These are phyloP conservation scores for Neoarthrinium moseri DNA, from an alignment of 2,329 filamentous ascomycete genomes.

Conservation along the genomic window DNA sequence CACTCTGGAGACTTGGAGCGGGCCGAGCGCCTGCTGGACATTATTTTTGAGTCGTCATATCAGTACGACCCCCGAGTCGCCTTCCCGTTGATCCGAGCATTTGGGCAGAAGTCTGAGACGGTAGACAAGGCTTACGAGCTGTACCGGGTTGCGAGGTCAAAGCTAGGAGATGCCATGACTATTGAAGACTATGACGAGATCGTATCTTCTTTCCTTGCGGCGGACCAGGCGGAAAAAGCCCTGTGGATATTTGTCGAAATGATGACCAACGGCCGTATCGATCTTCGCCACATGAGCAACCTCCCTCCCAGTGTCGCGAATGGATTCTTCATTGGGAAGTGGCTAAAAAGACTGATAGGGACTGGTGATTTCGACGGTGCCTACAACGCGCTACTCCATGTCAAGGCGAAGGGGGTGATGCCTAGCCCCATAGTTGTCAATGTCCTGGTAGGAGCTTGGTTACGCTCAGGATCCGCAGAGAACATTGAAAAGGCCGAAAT, in stretches of 20 bases:
- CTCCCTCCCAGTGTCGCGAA: slow-evolving; percentile 58
- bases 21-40: slow-evolving; percentile 55
- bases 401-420: slow-evolving; percentile 66
- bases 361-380: slow-evolving; percentile 70
- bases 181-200: slow-evolving; percentile 77
- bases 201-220: slow-evolving; percentile 67
- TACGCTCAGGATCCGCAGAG: slow-evolving; percentile 58
- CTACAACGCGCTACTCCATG: slow-evolving; percentile 69
- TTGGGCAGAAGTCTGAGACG: slow-evolving; percentile 50
- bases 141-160: slow-evolving; percentile 63
- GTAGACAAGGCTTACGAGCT: slow-evolving; percentile 62
- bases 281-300: slow-evolving; percentile 39
- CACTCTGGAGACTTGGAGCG: slow-evolving; percentile 55
- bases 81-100: slow-evolving; percentile 68
- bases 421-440: slow-evolving; percentile 78
- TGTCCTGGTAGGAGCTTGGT: slow-evolving; percentile 75
- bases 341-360: slow-evolving; percentile 81
- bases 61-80: slow-evolving; percentile 54
- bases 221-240: slow-evolving; percentile 64
- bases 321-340: slow-evolving; percentile 82
- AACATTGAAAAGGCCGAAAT: slow-evolving; percentile 62
- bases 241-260: slow-evolving; percentile 83
- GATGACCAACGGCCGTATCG: slow-evolving; percentile 66
- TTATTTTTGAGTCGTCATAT: slow-evolving; percentile 45
- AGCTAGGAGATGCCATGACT: slow-evolving; percentile 59